Evolutionary conservation across 805 yeast genomes (phyloP), one percentile per base, ranked within the genome.

Genomic region (Saccharomyces kudriavzevii): DNA sequence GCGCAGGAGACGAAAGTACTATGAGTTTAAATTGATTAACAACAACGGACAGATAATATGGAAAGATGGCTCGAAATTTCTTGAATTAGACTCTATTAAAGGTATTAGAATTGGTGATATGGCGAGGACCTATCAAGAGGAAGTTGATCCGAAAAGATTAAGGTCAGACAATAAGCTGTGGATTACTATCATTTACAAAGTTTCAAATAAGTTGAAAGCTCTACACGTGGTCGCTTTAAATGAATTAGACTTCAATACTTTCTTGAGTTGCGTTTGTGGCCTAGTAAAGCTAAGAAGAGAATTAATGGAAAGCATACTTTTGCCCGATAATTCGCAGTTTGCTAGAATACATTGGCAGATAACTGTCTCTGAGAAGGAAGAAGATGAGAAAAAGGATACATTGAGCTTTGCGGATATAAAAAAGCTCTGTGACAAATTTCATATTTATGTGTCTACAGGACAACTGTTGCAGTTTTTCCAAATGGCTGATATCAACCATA

Each of bases 111-210:
- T 79, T 2, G 88, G 84, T 2, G 78, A 77, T 22, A 88, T 86
- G 61, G 97, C 97, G 1, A 77, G 79, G 35, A 88, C 89, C 59
- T 92, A 90, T 65, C 72, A 96, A 56, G 96, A 91, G 64, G 43
- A 35, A 13, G 43, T 35, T 8, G 43, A 35, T 17, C 43, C 43
- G 22, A 35, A 35, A 35, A 35, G 96, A 90, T 67, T 80, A 88
- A 59, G 83, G 85, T 40, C 78, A 89, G 1, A 79, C 90, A 1
- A 72, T 47, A 73, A 75, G 11, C 69, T 80, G 8, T 92, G 99
- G 99, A 77, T 89, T 0, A 84, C 96, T 0, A 79, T 92, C 30
- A 81, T 89, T 11, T 92, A 89, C 64, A 79, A 81, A 57, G 75
- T 77, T 5, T 74, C 79, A 5, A 82, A 78, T 1, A 87, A 85